These are phyloP conservation scores for Heritiera fomes DNA, from an alignment of 345 rosid genomes.

Conservation along the genomic window DNA sequence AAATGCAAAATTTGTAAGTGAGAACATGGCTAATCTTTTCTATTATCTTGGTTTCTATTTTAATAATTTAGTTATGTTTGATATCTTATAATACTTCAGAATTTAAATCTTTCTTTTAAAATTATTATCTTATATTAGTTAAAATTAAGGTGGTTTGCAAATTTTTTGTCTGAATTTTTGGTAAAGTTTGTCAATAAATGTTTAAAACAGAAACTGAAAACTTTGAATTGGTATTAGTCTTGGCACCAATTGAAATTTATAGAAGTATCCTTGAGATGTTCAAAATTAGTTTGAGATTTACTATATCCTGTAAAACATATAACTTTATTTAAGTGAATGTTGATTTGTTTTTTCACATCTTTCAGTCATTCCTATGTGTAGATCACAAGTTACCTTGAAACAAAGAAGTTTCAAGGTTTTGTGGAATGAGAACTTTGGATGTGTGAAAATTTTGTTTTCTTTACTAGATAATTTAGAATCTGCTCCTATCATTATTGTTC, in stretches of 20 bases:
- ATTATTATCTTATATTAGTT: constrained; percentile 1
- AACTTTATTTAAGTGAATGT: background rate
- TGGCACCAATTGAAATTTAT: background rate
- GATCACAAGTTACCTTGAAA: constrained; percentile 45
- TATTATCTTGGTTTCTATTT: no score
- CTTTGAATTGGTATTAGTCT: background rate
- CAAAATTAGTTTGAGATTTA: background rate
- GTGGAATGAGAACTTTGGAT: constrained; percentile 16
- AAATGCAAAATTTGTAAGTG: no score
- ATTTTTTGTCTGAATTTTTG: background rate
- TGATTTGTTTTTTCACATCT: background rate
- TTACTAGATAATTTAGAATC: no score
- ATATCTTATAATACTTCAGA: no score
- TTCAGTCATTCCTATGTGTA: background rate
- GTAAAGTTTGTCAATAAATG: background rate
- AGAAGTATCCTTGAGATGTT: background rate
- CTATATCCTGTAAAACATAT: background rate
- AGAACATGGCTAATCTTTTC: background rate
- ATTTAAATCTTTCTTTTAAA: background rate
- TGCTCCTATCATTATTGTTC: no score
- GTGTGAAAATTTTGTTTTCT: constrained; percentile 47
- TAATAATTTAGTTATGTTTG: no score
- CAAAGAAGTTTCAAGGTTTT: constrained; percentile 95
- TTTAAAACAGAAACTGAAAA: background rate
- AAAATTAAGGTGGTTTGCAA: background rate